Evolutionary conservation across 345 rosid species (phyloP).

Genomic region (Moricandia arvensis): DNA sequence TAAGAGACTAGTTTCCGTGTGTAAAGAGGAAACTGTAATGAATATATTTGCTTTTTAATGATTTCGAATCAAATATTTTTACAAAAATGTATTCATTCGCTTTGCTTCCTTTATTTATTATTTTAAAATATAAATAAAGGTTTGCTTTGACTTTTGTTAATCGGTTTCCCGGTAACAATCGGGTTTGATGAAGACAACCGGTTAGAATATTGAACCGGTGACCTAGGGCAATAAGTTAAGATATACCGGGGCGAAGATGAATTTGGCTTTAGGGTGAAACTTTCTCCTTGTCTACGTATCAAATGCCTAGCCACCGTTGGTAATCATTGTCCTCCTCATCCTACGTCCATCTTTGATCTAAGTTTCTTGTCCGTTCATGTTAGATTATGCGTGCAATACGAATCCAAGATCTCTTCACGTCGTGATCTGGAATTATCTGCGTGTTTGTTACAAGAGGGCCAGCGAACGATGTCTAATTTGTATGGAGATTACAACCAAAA

Average conservation of each 20-base stretch:
- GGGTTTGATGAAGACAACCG: background rate
- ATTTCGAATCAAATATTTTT: background rate
- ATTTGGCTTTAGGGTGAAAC: background rate
- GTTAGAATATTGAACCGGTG: background rate
- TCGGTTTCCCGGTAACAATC: background rate
- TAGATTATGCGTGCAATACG: background rate
- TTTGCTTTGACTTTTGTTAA: background rate
- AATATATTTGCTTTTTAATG: background rate
- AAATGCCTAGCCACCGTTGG: background rate
- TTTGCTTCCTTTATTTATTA: background rate
- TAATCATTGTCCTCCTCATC: background rate
- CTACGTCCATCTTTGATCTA: background rate
- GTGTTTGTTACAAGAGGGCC: background rate
- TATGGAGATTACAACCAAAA: background rate
- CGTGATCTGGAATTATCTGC: background rate
- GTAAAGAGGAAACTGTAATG: no score
- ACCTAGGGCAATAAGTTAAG: background rate
- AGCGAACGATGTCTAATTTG: background rate
- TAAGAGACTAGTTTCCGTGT: no score
- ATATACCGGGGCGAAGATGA: background rate
- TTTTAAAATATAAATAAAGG: background rate
- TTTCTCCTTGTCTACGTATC: background rate
- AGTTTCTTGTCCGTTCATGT: background rate
- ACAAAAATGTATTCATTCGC: background rate
- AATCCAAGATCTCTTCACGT: background rate